Percentiles rank a stretch among this genome's conserved stretches.
These are phyloP conservation scores for Penicillium taxi DNA, from an alignment of 495 filamentous ascomycete genomes.

Conservation along the genomic window DNA sequence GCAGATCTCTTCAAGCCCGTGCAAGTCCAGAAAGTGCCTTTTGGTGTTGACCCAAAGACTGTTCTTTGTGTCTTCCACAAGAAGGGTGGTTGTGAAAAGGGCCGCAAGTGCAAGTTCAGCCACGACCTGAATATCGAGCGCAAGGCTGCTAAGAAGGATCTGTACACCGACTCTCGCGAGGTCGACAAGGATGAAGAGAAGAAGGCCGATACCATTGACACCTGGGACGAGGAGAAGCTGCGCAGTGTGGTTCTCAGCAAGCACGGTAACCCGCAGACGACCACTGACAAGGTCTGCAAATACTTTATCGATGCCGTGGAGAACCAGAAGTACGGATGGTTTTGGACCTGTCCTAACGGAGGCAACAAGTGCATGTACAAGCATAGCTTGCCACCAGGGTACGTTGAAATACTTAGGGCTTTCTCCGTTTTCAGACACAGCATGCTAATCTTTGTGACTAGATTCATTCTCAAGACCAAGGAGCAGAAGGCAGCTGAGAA, in stretches of 20 bases:
- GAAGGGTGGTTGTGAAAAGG: constrained; percentile 95
- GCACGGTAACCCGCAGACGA: constrained; percentile 92
- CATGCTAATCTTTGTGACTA: constrained; percentile 21
- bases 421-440: neutral
- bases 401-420: constrained; percentile 25
- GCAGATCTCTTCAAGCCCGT: constrained; percentile 88
- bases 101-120: constrained; percentile 93
- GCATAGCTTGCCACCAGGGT: constrained; percentile 90
- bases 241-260: constrained; percentile 85
- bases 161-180: constrained; percentile 82
- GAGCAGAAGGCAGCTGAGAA: constrained; percentile 95
- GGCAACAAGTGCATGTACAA: constrained; percentile 98
- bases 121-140: constrained; percentile 86
- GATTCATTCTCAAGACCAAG: constrained; percentile 94
- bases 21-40: constrained; percentile 91
- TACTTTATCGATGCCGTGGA: constrained; percentile 97
- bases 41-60: constrained; percentile 97
- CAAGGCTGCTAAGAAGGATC: constrained; percentile 82
- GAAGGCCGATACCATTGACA: constrained; percentile 85
- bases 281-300: constrained; percentile 98
- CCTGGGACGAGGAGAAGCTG: constrained; percentile 97
- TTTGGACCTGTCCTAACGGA: constrained; percentile 95
- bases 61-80: constrained; percentile 96
- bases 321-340: constrained; percentile 98
- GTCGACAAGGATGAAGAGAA: constrained; percentile 62